Evolutionary conservation across 2,329 filamentous ascomycete genomes (phyloP), one percentile per base, ranked within the genome.

Genomic region (Penicillium sp.): DNA sequence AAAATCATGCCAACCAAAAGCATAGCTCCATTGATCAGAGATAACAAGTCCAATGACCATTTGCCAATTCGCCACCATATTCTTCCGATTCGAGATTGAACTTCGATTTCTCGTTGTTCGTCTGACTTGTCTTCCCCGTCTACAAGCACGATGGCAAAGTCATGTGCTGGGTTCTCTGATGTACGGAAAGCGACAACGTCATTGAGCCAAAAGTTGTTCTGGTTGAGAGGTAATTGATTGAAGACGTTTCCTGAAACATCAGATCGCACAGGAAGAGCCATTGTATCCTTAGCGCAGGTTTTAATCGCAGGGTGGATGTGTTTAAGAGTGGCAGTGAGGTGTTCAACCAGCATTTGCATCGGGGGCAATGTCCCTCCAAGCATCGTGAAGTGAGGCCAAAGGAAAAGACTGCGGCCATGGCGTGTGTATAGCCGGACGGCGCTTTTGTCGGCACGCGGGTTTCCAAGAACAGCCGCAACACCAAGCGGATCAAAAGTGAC

Each of bases 401-500:
- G 60, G 52, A 68, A 69, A 37, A 60, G 37, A 3, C 54, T 48
- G 17, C 51, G 52, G 52, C 68, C 66, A 41, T 60, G 63, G 45
- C 69, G 66, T 6, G 63, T 60, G 26, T 69, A 69, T 3, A 69
- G 56, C 24, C 60, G 54, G 13, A 65, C 66, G 9, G 67, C 65
- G 37, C 65, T 68, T 27, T 61, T 46, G 29, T 64, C 61, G 40
- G 63, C 67, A 17, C 67, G 66, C 3, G 66, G 65, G 48, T 69
- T 69, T 43, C 59, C 56, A 3, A 69, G 58, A 15, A 69, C 59
- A 1, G 67, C 67, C 1, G 67, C 67, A 15, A 69, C 67, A 33
- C 65, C 67, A n/a, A 69, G 63, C 5, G 67, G 67, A 39, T 69
- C 67, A 47, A 69, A 69, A 8, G 66, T 64, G 24, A 69, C 60